phyloP scores from a whole-genome alignment of 179 eudicot species.

The Sideroxylon spinosum region DNA sequence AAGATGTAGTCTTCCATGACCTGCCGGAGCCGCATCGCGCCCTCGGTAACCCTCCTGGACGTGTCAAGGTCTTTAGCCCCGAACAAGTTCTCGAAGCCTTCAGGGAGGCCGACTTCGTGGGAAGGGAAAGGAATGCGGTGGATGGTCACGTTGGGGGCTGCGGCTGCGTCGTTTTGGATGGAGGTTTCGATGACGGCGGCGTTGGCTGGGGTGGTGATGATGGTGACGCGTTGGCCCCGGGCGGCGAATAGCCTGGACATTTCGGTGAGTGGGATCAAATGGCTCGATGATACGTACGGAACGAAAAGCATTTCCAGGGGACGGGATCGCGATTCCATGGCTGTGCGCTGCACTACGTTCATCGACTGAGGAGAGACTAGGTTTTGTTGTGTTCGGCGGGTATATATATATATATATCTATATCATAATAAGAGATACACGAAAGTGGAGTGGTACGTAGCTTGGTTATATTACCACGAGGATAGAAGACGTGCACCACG shows the following conservation, averaged over 20 bases:
- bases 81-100: neutral
- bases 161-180: neutral
- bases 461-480: too few species aligned
- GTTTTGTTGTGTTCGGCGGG: too few species aligned
- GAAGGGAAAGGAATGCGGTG: neutral
- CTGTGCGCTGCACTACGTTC: too few species aligned
- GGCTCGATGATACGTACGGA: neutral
- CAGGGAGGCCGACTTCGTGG: neutral
- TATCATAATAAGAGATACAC: too few species aligned
- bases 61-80: neutral
- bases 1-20: neutral
- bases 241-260: constrained; percentile 10
- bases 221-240: neutral
- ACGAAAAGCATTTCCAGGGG: neutral
- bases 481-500: too few species aligned
- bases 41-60: too few species aligned
- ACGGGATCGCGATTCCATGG: too few species aligned
- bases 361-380: too few species aligned
- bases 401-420: too few species aligned
- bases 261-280: constrained; percentile 11
- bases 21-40: neutral
- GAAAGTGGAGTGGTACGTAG: too few species aligned
- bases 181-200: neutral
- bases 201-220: constrained; percentile 2
- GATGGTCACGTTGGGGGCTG: neutral